These are phyloP conservation scores for Strigomonas culicis DNA, from an alignment of 208 protist genomes.

Conservation along the genomic window DNA sequence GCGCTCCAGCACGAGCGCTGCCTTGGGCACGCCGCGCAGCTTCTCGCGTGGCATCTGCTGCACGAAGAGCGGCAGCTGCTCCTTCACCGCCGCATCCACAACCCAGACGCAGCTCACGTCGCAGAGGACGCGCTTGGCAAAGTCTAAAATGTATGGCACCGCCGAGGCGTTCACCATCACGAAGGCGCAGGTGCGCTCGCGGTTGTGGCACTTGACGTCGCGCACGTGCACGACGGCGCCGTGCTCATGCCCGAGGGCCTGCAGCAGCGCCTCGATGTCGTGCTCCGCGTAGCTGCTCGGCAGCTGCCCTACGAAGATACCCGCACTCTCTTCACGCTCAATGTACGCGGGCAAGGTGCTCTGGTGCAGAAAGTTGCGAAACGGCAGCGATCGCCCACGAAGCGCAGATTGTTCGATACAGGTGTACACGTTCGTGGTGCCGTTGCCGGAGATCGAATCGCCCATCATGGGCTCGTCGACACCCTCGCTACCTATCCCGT, in stretches of 20 bases:
- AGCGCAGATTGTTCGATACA: constrained; percentile 34
- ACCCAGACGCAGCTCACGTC: constrained; percentile 79
- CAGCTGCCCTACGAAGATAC: constrained; percentile 80
- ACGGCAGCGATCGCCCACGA: constrained; percentile 40
- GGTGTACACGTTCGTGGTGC: constrained; percentile 38
- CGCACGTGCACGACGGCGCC: constrained; percentile 53
- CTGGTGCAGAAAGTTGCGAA: constrained; percentile 43
- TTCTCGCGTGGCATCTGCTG: constrained; percentile 53
- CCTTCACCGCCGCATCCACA: constrained; percentile 31
- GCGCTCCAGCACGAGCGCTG: constrained; percentile 69
- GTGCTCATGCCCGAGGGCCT: constrained; percentile 48
- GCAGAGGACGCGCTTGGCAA: constrained; percentile 74
- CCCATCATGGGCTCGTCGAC: no score
- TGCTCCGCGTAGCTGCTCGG: constrained; percentile 70
- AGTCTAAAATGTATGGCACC: constrained; percentile 42
- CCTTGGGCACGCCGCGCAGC: constrained; percentile 73
- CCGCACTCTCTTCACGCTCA: constrained; percentile 41
- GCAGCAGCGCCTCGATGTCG: constrained; percentile 66
- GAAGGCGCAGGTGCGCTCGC: constrained; percentile 83
- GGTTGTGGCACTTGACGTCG: constrained; percentile 78
- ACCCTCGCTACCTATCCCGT: neutral
- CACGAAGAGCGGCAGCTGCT: constrained; percentile 43
- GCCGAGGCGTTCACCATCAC: constrained; percentile 67
- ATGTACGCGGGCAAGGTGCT: constrained; percentile 30
- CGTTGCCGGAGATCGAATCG: neutral